Percentiles rank a stretch among this genome's conserved stretches.
Evolutionary conservation across 2,329 filamentous ascomycete species (phyloP).

Genomic region (Hymenoscyphus repandus): DNA sequence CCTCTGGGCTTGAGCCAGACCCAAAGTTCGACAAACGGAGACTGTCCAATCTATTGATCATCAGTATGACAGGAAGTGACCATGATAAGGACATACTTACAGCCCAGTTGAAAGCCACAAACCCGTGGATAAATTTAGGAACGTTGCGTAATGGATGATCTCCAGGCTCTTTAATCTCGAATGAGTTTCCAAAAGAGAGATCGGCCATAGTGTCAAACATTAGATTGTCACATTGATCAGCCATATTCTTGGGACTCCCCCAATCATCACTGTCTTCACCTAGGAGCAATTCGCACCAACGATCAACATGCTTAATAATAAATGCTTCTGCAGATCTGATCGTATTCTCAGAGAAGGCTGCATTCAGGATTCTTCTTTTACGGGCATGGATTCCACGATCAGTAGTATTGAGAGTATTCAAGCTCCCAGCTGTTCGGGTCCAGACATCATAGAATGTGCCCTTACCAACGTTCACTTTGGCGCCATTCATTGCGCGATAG

Average conservation of each 20-base stretch:
- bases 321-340: background rate
- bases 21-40: background rate
- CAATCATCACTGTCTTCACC: background rate
- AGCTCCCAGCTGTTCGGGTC: background rate
- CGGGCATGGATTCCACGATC: background rate
- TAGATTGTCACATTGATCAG: background rate
- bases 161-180: slow-evolving; percentile 2
- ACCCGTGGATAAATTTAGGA: slow-evolving; percentile 3
- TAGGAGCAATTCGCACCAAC: slow-evolving; percentile 4
- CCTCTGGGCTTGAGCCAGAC: slow-evolving; percentile 4
- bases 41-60: background rate
- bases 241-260: background rate
- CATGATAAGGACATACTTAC: background rate
- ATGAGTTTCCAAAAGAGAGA: slow-evolving; percentile 4
- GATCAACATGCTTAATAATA: slow-evolving; percentile 3
- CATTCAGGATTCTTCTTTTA: background rate
- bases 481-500: background rate
- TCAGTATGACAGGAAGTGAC: background rate
- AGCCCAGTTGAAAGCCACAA: background rate
- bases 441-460: slow-evolving; percentile 1
- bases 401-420: background rate
- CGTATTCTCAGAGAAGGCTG: slow-evolving; percentile 6
- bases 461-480: slow-evolving; percentile 9
- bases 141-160: background rate
- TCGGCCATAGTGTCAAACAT: slow-evolving; percentile 6